Conservation (phyloP, 2,329 filamentous ascomycete species). For the Xylariales sp. region DNA sequence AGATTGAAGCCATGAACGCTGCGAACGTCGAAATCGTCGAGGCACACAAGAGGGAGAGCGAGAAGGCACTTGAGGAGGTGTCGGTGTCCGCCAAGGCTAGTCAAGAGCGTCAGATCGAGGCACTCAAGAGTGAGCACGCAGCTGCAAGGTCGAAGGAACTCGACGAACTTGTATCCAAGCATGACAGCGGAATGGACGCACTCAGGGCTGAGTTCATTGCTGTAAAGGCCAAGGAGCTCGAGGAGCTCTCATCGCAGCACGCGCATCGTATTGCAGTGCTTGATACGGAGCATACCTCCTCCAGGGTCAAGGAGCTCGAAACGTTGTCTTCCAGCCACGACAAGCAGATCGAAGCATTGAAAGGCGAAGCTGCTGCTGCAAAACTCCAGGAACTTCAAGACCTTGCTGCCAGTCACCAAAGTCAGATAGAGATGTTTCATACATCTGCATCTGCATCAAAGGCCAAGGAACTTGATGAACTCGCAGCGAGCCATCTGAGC, state of each 20-base stretch:
- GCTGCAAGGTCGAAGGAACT: slow-evolving; percentile 19
- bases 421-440: slow-evolving; percentile 10
- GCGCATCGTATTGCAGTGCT: slow-evolving; percentile 12
- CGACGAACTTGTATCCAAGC: slow-evolving; percentile 17
- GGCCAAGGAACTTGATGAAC: slow-evolving; percentile 14
- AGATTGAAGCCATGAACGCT: slow-evolving; percentile 20
- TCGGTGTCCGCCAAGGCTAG: not conserved
- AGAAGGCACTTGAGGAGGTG: slow-evolving; percentile 2
- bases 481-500: slow-evolving; percentile 14
- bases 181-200: slow-evolving; percentile 19
- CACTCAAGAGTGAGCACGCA: slow-evolving; percentile 21
- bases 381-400: slow-evolving; percentile 11
- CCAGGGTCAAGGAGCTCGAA: slow-evolving; percentile 11
- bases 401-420: slow-evolving; percentile 6
- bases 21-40: slow-evolving; percentile 4
- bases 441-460: slow-evolving; percentile 12
- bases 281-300: slow-evolving; percentile 13
- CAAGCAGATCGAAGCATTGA: slow-evolving; percentile 8
- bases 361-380: slow-evolving; percentile 9
- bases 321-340: slow-evolving; percentile 11
- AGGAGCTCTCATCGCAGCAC: slow-evolving; percentile 13
- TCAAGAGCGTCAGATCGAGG: slow-evolving; percentile 15
- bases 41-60: slow-evolving; percentile 19
- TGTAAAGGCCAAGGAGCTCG: slow-evolving; percentile 13
- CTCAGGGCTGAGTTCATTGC: slow-evolving; percentile 18